These are phyloP conservation scores for Escovopsis sp. DNA, from an alignment of 2,329 filamentous ascomycete species.

Conservation along the genomic window DNA sequence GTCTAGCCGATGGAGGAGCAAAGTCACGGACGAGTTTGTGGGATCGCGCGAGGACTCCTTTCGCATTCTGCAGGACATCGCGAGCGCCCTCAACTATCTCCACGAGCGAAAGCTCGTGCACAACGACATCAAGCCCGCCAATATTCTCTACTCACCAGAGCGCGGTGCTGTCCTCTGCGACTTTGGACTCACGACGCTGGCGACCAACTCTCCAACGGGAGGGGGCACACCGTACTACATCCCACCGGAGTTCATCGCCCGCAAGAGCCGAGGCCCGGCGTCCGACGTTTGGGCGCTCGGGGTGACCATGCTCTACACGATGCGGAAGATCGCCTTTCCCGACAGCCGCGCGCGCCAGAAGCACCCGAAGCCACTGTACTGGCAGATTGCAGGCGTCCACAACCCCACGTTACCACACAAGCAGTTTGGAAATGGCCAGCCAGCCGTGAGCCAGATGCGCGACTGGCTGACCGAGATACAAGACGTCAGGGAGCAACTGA, in stretches of 20 bases:
- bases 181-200: slow-evolving; percentile 40
- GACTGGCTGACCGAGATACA: slow-evolving; percentile 40
- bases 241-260: slow-evolving; percentile 44
- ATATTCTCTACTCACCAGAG: slow-evolving; percentile 44
- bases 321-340: slow-evolving; percentile 40
- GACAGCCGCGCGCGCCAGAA: slow-evolving; percentile 33
- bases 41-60: slow-evolving; percentile 34
- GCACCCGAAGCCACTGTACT: slow-evolving; percentile 38
- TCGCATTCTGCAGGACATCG: slow-evolving; percentile 39
- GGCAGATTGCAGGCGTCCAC: slow-evolving; percentile 44
- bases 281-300: slow-evolving; percentile 47
- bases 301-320: slow-evolving; percentile 45
- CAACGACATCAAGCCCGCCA: slow-evolving; percentile 49
- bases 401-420: slow-evolving; percentile 18
- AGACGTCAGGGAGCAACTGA: slow-evolving; percentile 31
- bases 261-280: slow-evolving; percentile 36
- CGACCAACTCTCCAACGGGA: slow-evolving; percentile 29
- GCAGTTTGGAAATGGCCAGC: slow-evolving; percentile 22
- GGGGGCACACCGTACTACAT: slow-evolving; percentile 49
- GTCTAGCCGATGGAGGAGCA: slow-evolving; percentile 33
- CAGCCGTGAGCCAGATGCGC: slow-evolving; percentile 38
- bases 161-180: slow-evolving; percentile 46
- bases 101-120: slow-evolving; percentile 39
- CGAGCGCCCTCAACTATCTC: slow-evolving; percentile 39
- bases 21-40: slow-evolving; percentile 32